Evolutionary conservation across 2,329 filamentous ascomycete genomes (phyloP).

Genomic region (Penicillium sp.): DNA sequence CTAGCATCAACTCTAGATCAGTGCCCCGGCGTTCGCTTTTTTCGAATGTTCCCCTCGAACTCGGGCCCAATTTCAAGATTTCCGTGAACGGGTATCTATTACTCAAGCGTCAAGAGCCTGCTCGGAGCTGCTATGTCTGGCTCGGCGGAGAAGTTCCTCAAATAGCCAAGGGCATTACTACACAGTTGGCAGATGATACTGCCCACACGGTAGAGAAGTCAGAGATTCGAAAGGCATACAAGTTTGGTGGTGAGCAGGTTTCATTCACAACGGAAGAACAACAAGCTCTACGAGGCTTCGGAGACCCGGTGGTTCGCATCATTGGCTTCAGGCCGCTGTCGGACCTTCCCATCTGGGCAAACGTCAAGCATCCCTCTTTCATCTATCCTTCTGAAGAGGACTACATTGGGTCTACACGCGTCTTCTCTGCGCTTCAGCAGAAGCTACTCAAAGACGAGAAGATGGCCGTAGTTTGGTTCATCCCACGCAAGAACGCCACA

Average conservation of each 20-base stretch:
- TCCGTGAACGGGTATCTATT: conserved; percentile 92
- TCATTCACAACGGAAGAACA: conserved; percentile 83
- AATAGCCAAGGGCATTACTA: conserved; percentile 71
- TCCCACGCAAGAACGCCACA: conserved; percentile 74
- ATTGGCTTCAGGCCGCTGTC: conserved; percentile 88
- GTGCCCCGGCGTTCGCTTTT: conserved; percentile 82
- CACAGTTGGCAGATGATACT: conserved; percentile 73
- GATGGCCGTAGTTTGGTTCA: conserved; percentile 84
- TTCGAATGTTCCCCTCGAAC: conserved; percentile 79
- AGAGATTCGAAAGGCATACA: conserved; percentile 89
- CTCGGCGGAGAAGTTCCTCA: conserved; percentile 80
- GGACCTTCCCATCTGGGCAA: conserved; percentile 76
- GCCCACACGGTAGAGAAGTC: conserved; percentile 71
- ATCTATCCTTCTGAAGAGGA: conserved; percentile 91
- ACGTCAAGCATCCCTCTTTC: conserved; percentile 80
- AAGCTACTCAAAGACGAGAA: conserved; percentile 78
- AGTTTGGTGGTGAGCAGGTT: conserved; percentile 88
- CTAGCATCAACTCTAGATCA: conserved; percentile 87
- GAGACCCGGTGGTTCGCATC: conserved; percentile 76
- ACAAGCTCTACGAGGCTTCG: conserved; percentile 72
- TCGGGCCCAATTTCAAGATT: conserved; percentile 79
- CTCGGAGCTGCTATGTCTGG: conserved; percentile 83
- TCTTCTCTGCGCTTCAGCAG: conserved; percentile 86
- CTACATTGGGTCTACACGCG: conserved; percentile 84
- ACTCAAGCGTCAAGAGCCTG: conserved; percentile 77